Evolutionary conservation across 2,329 filamentous ascomycete species (phyloP).

Genomic region (Cladosporium sp.): DNA sequence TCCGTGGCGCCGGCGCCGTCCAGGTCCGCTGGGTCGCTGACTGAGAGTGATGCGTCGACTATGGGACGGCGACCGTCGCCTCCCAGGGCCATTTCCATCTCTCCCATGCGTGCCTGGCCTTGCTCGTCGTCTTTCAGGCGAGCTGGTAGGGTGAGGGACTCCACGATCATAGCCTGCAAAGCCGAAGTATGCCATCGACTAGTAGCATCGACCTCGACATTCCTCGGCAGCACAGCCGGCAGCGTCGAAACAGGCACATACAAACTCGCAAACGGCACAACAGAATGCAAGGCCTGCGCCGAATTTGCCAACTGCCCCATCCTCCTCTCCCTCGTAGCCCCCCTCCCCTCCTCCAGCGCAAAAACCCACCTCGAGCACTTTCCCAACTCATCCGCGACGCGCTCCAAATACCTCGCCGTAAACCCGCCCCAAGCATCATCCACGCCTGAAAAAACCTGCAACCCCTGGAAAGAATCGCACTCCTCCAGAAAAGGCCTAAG

Average conservation of each 20-base stretch:
- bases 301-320: conserved; percentile 65
- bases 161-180: conserved; percentile 68
- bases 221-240: conserved; percentile 51
- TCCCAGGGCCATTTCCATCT: conserved; percentile 64
- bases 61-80: conserved; percentile 74
- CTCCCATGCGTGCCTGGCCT: conserved; percentile 52
- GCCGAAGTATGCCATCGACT: conserved; percentile 79
- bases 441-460: conserved; percentile 59
- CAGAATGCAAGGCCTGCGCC: conserved; percentile 64
- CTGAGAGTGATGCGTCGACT: conserved; percentile 65
- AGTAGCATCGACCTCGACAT: conserved; percentile 54
- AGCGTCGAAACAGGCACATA: conserved; percentile 70
- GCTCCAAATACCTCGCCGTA: conserved; percentile 48
- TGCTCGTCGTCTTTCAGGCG: conserved; percentile 52
- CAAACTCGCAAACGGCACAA: conserved; percentile 67
- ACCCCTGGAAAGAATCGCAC: conserved; percentile 83
- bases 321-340: conserved; percentile 52
- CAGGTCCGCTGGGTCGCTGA: conserved; percentile 40
- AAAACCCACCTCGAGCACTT: conserved; percentile 85
- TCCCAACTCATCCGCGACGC: conserved; percentile 81
- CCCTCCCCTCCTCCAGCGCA: conserved; percentile 63
- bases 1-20: conserved; percentile 23
- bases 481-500: conserved; percentile 85
- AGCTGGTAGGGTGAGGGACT: conserved; percentile 72
- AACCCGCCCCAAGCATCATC: conserved; percentile 51